phyloP scores from a whole-genome alignment of 768 basidiomycete genomes.

The Mycena metata region DNA sequence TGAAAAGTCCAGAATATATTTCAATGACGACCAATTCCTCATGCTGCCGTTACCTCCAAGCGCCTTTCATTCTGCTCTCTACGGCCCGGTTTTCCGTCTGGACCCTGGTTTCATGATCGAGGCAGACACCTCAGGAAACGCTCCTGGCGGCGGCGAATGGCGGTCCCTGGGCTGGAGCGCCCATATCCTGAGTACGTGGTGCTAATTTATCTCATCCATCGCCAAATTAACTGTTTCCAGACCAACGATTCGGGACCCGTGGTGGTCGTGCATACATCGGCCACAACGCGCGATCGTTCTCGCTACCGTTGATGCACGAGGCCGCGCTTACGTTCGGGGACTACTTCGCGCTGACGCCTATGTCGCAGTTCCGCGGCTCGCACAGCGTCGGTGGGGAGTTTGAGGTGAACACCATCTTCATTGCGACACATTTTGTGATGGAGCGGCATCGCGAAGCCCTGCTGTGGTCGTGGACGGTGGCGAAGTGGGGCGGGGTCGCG shows the following conservation, averaged over 20 bases:
- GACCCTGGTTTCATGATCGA: slow-evolving; percentile 25
- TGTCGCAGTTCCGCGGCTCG: slow-evolving; percentile 48
- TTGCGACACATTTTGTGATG: slow-evolving; percentile 48
- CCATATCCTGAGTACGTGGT: slow-evolving; percentile 47
- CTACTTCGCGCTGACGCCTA: slow-evolving; percentile 45
- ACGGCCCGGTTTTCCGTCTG: slow-evolving; percentile 36
- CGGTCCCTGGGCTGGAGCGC: slow-evolving; percentile 49
- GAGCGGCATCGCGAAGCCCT: slow-evolving; percentile 53
- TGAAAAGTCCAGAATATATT: slow-evolving; percentile 16
- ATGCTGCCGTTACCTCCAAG: slow-evolving; percentile 35
- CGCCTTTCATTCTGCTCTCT: slow-evolving; percentile 36
- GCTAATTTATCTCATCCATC: background rate
- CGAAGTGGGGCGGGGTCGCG: slow-evolving; percentile 43
- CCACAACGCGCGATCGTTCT: slow-evolving; percentile 54
- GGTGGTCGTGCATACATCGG: slow-evolving; percentile 53
- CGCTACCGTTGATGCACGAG: slow-evolving; percentile 51
- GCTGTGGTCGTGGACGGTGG: slow-evolving; percentile 55
- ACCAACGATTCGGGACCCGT: slow-evolving; percentile 53
- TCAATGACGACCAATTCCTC: slow-evolving; percentile 40
- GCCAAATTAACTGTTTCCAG: background rate
- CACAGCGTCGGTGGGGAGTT: slow-evolving; percentile 44
- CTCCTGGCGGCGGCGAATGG: slow-evolving; percentile 36
- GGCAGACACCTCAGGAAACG: slow-evolving; percentile 23
- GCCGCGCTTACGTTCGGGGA: slow-evolving; percentile 46
- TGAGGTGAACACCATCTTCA: slow-evolving; percentile 50